phyloP scores from a whole-genome alignment of 805 yeast genomes.

The Metschnikowia reukaufii region DNA sequence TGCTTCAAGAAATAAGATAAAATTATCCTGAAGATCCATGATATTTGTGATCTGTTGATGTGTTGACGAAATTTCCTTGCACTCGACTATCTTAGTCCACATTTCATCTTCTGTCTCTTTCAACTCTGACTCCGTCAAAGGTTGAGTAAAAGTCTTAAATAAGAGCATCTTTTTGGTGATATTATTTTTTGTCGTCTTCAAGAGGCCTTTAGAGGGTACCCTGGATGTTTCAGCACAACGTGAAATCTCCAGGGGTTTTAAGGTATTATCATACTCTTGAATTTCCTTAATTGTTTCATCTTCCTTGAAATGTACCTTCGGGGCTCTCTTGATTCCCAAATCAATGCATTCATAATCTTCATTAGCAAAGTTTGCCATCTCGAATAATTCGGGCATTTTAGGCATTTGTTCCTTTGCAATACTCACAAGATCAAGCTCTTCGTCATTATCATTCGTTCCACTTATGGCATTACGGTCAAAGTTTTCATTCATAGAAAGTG shows the following conservation, averaged over 20 bases:
- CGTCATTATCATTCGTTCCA: background rate
- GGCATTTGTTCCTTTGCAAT: background rate
- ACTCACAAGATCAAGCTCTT: background rate
- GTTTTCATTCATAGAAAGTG: too few relatives aligned
- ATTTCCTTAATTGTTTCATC: too few relatives aligned
- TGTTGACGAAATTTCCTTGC: background rate
- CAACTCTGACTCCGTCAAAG: background rate
- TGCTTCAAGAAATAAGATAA: background rate
- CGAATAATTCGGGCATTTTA: background rate
- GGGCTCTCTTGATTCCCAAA: background rate
- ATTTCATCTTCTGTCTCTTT: background rate
- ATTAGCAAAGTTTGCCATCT: background rate
- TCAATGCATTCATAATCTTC: background rate
- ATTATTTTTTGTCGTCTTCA: background rate
- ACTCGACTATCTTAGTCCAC: background rate
- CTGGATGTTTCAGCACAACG: too few relatives aligned
- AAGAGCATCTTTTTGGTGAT: background rate
- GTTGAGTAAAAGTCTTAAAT: background rate
- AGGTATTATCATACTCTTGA: too few relatives aligned
- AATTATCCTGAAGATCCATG: background rate
- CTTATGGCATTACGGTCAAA: too few relatives aligned
- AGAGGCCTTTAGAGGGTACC: too few relatives aligned
- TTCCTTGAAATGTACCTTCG: too few relatives aligned
- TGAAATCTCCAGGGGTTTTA: too few relatives aligned
- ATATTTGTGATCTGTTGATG: background rate